phyloP scores from a whole-genome alignment of 805 yeast genomes.

The Barnettozyma salicaria region DNA sequence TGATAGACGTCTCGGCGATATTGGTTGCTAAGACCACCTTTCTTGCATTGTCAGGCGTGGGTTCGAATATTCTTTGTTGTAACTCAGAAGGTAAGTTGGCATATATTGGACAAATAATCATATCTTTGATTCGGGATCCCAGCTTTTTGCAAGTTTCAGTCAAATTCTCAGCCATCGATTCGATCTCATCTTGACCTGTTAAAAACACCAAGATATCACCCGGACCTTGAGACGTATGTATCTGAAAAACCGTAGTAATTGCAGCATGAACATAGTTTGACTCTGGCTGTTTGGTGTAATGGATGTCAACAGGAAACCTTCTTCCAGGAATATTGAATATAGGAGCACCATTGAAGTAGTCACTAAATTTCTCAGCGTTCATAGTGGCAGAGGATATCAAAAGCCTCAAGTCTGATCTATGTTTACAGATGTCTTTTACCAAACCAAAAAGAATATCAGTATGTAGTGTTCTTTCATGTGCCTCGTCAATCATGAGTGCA shows the following conservation, averaged over 20 bases:
- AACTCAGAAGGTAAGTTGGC: constrained; percentile 84
- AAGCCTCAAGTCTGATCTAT: constrained; percentile 65
- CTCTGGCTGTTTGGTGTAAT: constrained; percentile 81
- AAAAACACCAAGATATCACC: constrained; percentile 89
- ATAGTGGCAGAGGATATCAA: constrained; percentile 92
- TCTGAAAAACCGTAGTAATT: constrained; percentile 78
- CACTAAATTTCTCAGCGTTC: constrained; percentile 81
- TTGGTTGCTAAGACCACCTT: constrained; percentile 93
- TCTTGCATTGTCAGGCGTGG: constrained; percentile 71
- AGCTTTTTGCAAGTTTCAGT: constrained; percentile 58
- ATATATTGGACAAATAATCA: constrained; percentile 81
- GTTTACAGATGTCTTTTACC: constrained; percentile 57
- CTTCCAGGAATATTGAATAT: constrained; percentile 89
- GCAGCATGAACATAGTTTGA: constrained; percentile 90
- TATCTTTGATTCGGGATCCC: constrained; percentile 45
- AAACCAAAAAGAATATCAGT: constrained; percentile 82
- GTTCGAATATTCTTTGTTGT: constrained; percentile 78
- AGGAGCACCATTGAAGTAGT: constrained; percentile 78
- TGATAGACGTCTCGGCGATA: constrained; percentile 94
- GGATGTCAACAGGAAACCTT: constrained; percentile 84
- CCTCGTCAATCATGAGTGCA: constrained; percentile 91
- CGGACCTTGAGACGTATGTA: constrained; percentile 62
- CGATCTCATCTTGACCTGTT: constrained; percentile 97
- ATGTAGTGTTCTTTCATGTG: constrained; percentile 92
- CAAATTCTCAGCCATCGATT: constrained; percentile 65